phyloP scores from a whole-genome alignment of 2,329 filamentous ascomycete genomes.

The Penicillium brasilianum region DNA sequence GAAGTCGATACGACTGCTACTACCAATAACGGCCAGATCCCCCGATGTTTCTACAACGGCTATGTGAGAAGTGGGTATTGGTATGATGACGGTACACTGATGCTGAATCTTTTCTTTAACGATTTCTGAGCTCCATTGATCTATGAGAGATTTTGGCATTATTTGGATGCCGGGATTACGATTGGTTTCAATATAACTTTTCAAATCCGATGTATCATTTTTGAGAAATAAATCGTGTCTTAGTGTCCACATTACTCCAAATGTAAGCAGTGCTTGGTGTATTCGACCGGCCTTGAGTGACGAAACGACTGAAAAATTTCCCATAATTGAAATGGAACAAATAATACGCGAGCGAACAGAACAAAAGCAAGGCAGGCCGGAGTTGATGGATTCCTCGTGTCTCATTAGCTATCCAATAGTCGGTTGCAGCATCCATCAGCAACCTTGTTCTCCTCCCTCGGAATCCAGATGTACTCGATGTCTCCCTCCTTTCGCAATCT shows the following conservation, averaged over 20 bases:
- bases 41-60: slow-evolving; percentile 9
- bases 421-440: neutral
- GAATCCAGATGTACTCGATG: neutral
- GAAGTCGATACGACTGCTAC: slow-evolving; percentile 1
- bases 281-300: neutral
- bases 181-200: neutral
- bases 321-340: neutral
- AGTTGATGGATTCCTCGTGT: neutral
- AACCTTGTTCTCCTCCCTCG: neutral
- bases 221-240: neutral
- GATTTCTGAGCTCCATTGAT: neutral
- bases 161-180: neutral
- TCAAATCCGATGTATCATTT: neutral
- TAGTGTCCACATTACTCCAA: neutral
- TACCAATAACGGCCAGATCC: slow-evolving; percentile 4
- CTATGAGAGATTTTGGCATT: neutral
- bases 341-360: neutral
- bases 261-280: neutral
- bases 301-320: neutral
- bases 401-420: slow-evolving; percentile 12
- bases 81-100: slow-evolving; percentile 5
- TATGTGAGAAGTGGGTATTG: slow-evolving; percentile 4
- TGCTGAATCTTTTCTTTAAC: slow-evolving; percentile 4
- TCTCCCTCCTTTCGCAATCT: neutral
- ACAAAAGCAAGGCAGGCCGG: neutral